Evolutionary conservation across 441 rosid species (phyloP), one percentile per base, ranked within the genome.

Genomic region (Manihot esculenta): DNA sequence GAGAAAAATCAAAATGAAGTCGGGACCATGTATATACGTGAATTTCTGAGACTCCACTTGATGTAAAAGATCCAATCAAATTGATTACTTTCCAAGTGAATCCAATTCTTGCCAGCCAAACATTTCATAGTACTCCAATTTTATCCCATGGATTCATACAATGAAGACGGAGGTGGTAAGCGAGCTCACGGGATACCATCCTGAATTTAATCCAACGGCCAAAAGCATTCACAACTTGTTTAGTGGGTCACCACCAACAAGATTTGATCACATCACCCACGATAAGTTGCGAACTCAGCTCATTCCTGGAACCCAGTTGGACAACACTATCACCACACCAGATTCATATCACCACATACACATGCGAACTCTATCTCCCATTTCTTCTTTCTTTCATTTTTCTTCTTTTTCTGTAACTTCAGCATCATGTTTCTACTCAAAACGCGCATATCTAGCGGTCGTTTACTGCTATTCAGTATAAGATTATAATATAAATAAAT

Each of bases 191-290:
- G 2, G 51, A 55, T 62, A 12, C 24, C 30, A 13, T 60, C 53
- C 8, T 1, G 45, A 70, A 69, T 66, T 33, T 42, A 57, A 68
- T 66, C 71, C 10, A 55, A 45, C 51, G 73, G 72, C 66, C 58
- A 48, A 72, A 55, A 65, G 1, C n/a, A 50, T 38, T 38, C 50
- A 24, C 66, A 72, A 62, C 24, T 55, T 60, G 62, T 53, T 61
- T 1, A 41, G 74, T 67, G 77, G 74, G 69, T 24, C 80, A 69
- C 21, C 24, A 56, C 41, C n/a, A 27, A 3, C 57, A 53, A 45
- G 69, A 69, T 61, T 66, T 69, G 68, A 72, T 80, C 65, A 61
- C 81, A 70, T 75, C 79, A 76, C 48, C 78, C 80, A 70, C 76
- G 71, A 33, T 68, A 49, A 27, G 6, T 55, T 49, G 66, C 76